A percentile compares a stretch with the other conserved stretches of the same genome.
Conservation (phyloP, 116 monocot genomes). For the Papilionanthe hybrid region DNA sequence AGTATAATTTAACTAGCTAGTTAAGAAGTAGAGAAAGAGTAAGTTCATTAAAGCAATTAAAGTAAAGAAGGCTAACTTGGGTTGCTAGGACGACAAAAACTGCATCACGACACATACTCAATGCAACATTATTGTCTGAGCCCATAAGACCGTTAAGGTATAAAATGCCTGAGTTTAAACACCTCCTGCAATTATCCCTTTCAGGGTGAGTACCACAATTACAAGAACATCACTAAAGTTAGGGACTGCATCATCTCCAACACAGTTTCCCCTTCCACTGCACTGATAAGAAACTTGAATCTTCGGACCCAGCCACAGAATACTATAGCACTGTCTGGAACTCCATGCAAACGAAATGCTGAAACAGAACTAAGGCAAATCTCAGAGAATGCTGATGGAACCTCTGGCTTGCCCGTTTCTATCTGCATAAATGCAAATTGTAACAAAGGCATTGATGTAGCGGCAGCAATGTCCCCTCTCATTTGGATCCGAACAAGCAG, state of each 20-base stretch:
- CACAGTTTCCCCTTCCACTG: conserved; percentile 60
- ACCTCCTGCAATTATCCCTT: conserved; percentile 56
- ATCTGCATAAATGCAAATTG: conserved; percentile 81
- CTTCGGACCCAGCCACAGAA: conserved; percentile 86
- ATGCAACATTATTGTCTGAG: conserved; percentile 64
- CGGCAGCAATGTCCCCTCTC: conserved; percentile 71
- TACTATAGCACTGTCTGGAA: conserved; percentile 42
- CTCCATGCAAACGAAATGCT: conserved; percentile 53
- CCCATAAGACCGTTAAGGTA: conserved; percentile 74
- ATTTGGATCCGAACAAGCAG: conserved; percentile 58
- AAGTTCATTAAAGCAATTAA: neutral
- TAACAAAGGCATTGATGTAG: conserved; percentile 72
- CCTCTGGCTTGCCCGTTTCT: conserved; percentile 61
- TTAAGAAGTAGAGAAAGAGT: neutral
- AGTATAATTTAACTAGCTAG: neutral
- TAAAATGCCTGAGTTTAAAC: conserved; percentile 74
- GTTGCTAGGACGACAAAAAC: conserved; percentile 74
- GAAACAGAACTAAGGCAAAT: conserved; percentile 57
- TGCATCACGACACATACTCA: conserved; percentile 82
- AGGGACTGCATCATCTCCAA: conserved; percentile 79
- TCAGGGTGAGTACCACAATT: no score
- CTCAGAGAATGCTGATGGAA: conserved; percentile 71
- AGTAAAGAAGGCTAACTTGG: conserved; percentile 28
- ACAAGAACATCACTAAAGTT: conserved; percentile 58
- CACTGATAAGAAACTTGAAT: conserved; percentile 75